Conservation (phyloP, 768 basidiomycete genomes). For the Kwoniella botswanensis region DNA sequence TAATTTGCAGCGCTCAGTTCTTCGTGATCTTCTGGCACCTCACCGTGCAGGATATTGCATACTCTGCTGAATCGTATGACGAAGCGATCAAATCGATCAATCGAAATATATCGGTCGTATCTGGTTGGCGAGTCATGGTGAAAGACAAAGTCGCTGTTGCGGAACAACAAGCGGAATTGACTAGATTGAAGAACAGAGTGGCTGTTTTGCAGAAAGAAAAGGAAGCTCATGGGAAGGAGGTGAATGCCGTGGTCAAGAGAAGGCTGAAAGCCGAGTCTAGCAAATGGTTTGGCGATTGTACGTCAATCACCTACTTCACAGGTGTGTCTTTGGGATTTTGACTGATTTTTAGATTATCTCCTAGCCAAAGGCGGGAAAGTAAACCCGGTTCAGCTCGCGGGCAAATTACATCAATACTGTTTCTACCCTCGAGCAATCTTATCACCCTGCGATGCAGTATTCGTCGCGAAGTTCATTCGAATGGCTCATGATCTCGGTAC, state of each 20-base stretch:
- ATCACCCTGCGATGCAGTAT: slow-evolving; percentile 97
- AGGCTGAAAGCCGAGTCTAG: slow-evolving; percentile 42
- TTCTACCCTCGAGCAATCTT: slow-evolving; percentile 87
- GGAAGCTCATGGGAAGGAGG: slow-evolving; percentile 40
- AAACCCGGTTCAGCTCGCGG: slow-evolving; percentile 24
- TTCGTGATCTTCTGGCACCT: slow-evolving; percentile 97
- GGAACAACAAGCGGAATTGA: slow-evolving; percentile 38
- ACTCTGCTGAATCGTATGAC: slow-evolving; percentile 77
- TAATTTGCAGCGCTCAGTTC: slow-evolving; percentile 74
- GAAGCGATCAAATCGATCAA: slow-evolving; percentile 67
- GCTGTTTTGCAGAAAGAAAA: slow-evolving; percentile 41
- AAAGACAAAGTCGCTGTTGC: slow-evolving; percentile 19
- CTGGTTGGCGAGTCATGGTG: slow-evolving; percentile 32
- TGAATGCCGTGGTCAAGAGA: slow-evolving; percentile 34
- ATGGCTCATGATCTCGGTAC: slow-evolving; percentile 87
- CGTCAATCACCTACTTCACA: slow-evolving; percentile 14
- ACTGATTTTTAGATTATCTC: neutral
- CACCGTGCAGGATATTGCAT: slow-evolving; percentile 83
- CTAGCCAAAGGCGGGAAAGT: slow-evolving; percentile 38
- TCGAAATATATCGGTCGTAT: slow-evolving; percentile 39
- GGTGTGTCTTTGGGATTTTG: neutral
- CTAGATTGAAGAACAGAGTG: slow-evolving; percentile 36
- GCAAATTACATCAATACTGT: slow-evolving; percentile 72
- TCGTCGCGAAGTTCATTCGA: slow-evolving; percentile 87
- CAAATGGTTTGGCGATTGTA: slow-evolving; percentile 53